phyloP scores from a whole-genome alignment of 805 yeast genomes.

The Nakazawaea peltata region DNA sequence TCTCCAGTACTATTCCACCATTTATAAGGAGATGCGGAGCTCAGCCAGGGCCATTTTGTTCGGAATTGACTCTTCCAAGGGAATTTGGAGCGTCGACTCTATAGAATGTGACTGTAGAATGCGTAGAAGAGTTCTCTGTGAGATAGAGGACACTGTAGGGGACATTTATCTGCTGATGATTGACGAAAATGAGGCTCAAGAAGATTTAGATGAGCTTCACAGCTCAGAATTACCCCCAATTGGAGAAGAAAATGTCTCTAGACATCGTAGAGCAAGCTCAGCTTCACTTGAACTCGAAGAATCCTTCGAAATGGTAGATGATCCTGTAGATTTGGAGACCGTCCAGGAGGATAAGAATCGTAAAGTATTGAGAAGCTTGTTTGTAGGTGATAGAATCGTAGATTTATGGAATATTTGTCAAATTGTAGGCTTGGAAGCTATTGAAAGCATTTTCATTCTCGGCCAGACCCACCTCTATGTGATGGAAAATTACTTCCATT shows the following conservation, averaged over 20 bases:
- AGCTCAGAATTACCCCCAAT: no score
- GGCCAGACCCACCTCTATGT: constrained; percentile 62
- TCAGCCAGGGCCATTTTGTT: constrained; percentile 30
- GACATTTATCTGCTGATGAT: not conserved
- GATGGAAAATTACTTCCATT: constrained; percentile 61
- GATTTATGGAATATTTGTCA: constrained; percentile 70
- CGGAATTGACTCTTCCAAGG: constrained; percentile 13
- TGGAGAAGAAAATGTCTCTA: no score
- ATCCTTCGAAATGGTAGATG: constrained; percentile 36
- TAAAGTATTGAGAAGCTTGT: constrained; percentile 62
- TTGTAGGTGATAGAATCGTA: constrained; percentile 62
- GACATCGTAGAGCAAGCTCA: not conserved
- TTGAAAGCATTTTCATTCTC: constrained; percentile 66
- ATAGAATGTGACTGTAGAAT: constrained; percentile 66
- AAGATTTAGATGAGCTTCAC: not conserved
- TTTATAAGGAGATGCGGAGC: constrained; percentile 38
- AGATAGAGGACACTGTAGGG: constrained; percentile 11
- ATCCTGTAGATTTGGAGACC: constrained; percentile 24
- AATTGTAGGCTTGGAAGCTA: constrained; percentile 67
- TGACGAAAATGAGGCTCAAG: not conserved
- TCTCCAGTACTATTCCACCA: constrained; percentile 34
- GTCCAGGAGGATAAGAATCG: constrained; percentile 62
- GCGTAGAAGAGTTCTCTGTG: constrained; percentile 48
- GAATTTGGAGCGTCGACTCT: constrained; percentile 47
- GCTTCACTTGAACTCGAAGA: constrained; percentile 13